Base-by-base conservation (phyloP, 306 rosid genomes). In the Fagus sylvatica region DNA sequence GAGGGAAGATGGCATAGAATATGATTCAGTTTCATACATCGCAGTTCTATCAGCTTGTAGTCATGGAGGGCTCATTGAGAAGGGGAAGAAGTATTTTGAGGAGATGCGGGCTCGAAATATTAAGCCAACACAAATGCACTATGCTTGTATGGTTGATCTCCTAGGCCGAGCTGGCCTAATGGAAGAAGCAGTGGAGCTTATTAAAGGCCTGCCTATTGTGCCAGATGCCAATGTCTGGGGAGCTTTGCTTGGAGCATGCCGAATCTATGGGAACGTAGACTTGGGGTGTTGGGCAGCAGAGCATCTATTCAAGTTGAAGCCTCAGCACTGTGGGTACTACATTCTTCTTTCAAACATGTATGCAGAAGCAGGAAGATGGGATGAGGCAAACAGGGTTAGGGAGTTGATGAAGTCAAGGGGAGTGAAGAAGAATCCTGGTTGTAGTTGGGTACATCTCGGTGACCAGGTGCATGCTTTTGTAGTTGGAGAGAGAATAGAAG, bases 301-400 rank as follows among this genome's bases (percentile, higher is more conserved):
- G 72, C 90, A 90, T 90, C 81, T 92, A 67, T 88, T 90, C 81
- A 75, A 79, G 76, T 81, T 94, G 53, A 90, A 85, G 78, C 96
- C 98, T 42, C 87, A 79, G 46, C 97, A 92, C 66, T 87, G 87
- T 57, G 98, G 98, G 16, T 94, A 94, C 84, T 94, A 94, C 61
- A 78, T 90, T 72, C 91, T 94, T 40, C 96, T 94, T 83, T 86
- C 98, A 62, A 94, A 94, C 82, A 86, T 94, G 93, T 89, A 85
- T 81, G 97, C 97, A 37, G 98, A 94, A 87, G 88, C 89, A 61
- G 96, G 90, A 79, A 91, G 93, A 85, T 94, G 98, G 98, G 91
- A 83, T 51, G 97, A 91, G 81, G 98, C 88, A 81, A 83, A 90
- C 71, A 78, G 56, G 80, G 83, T 94, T 17, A 89, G 98, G 88